A percentile compares a stretch with the other conserved stretches of the same genome.
Evolutionary conservation across 148 eudicot species (phyloP).

Genomic region (Rhododendron molle): DNA sequence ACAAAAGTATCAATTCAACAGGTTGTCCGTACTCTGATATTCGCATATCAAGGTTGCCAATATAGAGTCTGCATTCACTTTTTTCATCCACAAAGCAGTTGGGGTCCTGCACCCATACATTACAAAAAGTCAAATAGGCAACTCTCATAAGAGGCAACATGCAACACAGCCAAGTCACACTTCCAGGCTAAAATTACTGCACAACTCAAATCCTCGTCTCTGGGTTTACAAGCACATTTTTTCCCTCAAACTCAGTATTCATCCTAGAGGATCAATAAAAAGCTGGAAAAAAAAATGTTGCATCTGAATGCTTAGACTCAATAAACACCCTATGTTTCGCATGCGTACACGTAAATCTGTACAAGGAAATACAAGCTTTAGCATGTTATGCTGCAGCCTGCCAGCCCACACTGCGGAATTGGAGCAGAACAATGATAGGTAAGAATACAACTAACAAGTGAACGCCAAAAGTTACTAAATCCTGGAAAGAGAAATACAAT

Average conservation of each 20-base stretch:
- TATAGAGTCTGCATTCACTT: constrained; percentile 60
- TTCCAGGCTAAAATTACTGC: not conserved
- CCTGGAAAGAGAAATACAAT: not conserved
- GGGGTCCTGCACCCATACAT: constrained; percentile 37
- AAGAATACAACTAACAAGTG: not conserved
- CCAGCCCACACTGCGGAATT: not conserved
- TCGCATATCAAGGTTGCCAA: constrained; percentile 87
- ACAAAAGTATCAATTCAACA: not conserved
- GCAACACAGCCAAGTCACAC: not conserved
- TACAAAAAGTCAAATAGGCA: not conserved
- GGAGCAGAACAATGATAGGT: not conserved
- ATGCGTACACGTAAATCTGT: not conserved
- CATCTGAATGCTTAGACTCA: not conserved
- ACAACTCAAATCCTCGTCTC: not conserved
- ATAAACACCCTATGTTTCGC: not conserved
- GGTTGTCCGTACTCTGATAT: constrained; percentile 67
- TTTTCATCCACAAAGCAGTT: constrained; percentile 39
- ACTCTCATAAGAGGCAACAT: not conserved
- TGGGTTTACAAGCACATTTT: not conserved
- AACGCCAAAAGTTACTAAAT: not conserved
- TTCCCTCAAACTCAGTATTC: not conserved
- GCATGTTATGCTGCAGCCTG: not conserved
- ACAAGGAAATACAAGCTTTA: not conserved
- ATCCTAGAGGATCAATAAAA: not conserved
- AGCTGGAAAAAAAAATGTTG: not conserved